Base-by-base conservation (phyloP, 148 eudicot species). In the Silene latifolia region DNA sequence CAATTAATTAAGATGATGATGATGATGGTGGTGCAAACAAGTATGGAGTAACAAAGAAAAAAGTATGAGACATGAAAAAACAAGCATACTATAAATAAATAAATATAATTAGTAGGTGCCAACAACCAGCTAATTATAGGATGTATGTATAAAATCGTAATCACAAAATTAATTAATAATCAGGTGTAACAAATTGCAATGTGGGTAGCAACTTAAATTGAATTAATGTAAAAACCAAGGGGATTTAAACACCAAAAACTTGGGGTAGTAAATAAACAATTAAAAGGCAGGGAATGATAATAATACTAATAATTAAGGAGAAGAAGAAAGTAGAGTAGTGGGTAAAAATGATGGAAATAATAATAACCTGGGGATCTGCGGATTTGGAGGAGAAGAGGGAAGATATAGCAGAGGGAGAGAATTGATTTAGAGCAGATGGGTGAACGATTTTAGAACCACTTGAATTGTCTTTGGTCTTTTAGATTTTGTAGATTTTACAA, bases 61-160 rank as follows among this genome's bases (percentile, higher is more conserved):
- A 65, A 65, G 46, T 65, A 14, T 32, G 10, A 17, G 21, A 29
- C 47, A 32, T 32, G 35, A 65, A 32, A 0, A 65, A 13, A 7
- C 47, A 65, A 65, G 8, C 48, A 65, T 65, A 65, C 69, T 27
- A 64, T 4, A n/a, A n/a, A n/a, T n/a, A n/a, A n/a, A n/a, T n/a
- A 12, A 13, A 27, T 25, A 11, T 13, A 2, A 48, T 48, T 10
- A 48, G 8, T 25, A 27, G 11, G 6, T 25, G 18, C 1, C 44
- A 27, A 27, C n/a, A 4, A 63, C 8, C 20, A 65, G 51, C 54
- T 48, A 48, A 13, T 13, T 48, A 32, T 65, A 46, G 48, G 35
- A 69, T 4, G 23, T 35, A 69, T 4, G 23, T 35, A 32, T 11
- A 42, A 67, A 42, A 44, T 5, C 10, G 53, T 5, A 67, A 60